A percentile compares a stretch with the other conserved stretches of the same genome.
Evolutionary conservation across 495 filamentous ascomycete species (phyloP).

Genomic region (Podospora anserina): DNA sequence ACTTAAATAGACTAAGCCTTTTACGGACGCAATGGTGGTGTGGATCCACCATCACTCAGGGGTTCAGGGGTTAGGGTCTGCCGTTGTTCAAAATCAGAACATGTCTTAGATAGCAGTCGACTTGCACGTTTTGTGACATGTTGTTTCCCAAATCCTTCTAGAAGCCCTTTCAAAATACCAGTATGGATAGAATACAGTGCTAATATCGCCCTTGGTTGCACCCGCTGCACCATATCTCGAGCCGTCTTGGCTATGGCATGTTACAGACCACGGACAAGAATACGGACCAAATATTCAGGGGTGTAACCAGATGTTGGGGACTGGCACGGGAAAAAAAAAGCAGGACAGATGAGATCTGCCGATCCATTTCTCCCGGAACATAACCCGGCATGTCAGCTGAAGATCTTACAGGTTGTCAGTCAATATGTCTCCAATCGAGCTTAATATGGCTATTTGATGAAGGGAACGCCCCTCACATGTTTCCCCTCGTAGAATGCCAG

Average conservation of each 20-base stretch:
- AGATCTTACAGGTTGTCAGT: background rate
- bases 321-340: background rate
- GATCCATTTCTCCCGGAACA: conserved; percentile 9
- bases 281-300: background rate
- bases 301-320: background rate
- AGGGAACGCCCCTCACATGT: background rate
- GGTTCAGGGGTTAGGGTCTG: background rate
- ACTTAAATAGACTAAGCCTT: background rate
- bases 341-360: background rate
- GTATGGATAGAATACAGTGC: background rate
- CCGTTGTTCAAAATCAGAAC: background rate
- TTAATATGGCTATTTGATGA: conserved; percentile 10
- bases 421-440: conserved; percentile 7
- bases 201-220: background rate
- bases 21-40: background rate
- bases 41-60: background rate
- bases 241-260: background rate
- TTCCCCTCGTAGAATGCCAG: background rate
- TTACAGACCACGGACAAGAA: background rate
- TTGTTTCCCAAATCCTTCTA: background rate
- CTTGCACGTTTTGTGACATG: too few species aligned
- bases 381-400: conserved; percentile 5
- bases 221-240: background rate
- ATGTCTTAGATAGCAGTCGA: background rate
- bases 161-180: background rate